These are phyloP conservation scores for Aegilops sharonensis DNA, from an alignment of 176 grass and related monocot species.

Conservation along the genomic window DNA sequence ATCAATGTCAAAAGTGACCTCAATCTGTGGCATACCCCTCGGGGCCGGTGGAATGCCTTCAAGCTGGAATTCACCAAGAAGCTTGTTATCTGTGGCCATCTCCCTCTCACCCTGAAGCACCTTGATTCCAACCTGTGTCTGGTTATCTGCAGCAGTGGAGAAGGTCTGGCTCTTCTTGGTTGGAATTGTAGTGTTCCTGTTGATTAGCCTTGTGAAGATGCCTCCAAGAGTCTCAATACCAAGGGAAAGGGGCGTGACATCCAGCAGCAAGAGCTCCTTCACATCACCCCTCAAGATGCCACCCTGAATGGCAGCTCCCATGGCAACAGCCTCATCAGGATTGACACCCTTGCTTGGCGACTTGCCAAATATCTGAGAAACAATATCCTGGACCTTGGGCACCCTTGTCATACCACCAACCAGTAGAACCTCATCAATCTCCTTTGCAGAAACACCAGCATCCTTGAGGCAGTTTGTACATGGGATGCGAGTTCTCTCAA, in stretches of 20 bases:
- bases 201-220: slow-evolving; percentile 96
- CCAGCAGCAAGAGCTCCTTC: slow-evolving; percentile 96
- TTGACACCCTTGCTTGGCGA: slow-evolving; percentile 94
- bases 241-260: slow-evolving; percentile 93
- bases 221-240: slow-evolving; percentile 96
- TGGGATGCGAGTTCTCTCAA: slow-evolving; percentile 83
- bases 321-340: slow-evolving; percentile 96
- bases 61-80: slow-evolving; percentile 95
- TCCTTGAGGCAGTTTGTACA: slow-evolving; percentile 93
- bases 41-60: slow-evolving; percentile 90
- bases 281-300: slow-evolving; percentile 98
- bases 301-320: slow-evolving; percentile 89
- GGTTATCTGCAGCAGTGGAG: slow-evolving; percentile 90
- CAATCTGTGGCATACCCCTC: slow-evolving; percentile 88
- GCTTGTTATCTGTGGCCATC: slow-evolving; percentile 90
- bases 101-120: slow-evolving; percentile 99
- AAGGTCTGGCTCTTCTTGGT: slow-evolving; percentile 97
- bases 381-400: slow-evolving; percentile 89
- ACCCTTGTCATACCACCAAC: slow-evolving; percentile 99
- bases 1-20: slow-evolving; percentile 93
- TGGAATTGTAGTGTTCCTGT: slow-evolving; percentile 93
- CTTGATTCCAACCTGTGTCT: slow-evolving; percentile 82
- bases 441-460: slow-evolving; percentile 81
- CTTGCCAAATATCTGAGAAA: slow-evolving; percentile 88
- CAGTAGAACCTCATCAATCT: slow-evolving; percentile 88